Conservation (phyloP, 2,329 filamentous ascomycete species). For the Colletotrichum shisoi region DNA sequence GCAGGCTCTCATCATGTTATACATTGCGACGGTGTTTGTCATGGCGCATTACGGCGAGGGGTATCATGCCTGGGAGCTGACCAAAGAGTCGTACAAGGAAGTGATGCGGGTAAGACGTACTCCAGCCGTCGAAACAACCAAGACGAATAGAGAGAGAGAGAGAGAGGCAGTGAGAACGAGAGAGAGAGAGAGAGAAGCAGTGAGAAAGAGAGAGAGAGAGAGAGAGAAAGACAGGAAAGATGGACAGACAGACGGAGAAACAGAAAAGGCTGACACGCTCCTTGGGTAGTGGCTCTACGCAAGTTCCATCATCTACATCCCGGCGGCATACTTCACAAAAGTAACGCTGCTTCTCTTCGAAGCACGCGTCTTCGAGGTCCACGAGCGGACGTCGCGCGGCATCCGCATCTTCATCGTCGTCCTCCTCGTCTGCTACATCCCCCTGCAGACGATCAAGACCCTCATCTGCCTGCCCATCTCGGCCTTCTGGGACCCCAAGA, state of each 20-base stretch:
- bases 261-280: background rate
- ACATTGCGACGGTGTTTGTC: constrained; percentile 24
- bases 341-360: constrained; percentile 48
- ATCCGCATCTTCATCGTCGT: constrained; percentile 45
- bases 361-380: constrained; percentile 46
- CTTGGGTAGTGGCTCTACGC: constrained; percentile 44
- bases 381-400: constrained; percentile 41
- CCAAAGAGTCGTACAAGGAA: constrained; percentile 33
- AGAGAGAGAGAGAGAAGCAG: too few species aligned
- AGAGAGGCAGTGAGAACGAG: too few species aligned
- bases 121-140: too few species aligned
- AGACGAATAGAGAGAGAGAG: too few species aligned
- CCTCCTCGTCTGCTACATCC: constrained; percentile 44
- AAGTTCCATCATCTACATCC: constrained; percentile 45
- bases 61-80: constrained; percentile 42
- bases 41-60: constrained; percentile 43
- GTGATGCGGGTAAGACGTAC: constrained; percentile 38
- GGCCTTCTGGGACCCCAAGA: constrained; percentile 42
- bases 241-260: too few species aligned
- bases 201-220: too few species aligned
- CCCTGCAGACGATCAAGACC: constrained; percentile 44
- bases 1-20: constrained; percentile 23
- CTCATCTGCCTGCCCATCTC: constrained; percentile 43
- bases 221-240: too few species aligned
- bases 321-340: constrained; percentile 46